Conservation (phyloP, 345 rosid genomes). For the Cardamine chenopodiifolia region DNA sequence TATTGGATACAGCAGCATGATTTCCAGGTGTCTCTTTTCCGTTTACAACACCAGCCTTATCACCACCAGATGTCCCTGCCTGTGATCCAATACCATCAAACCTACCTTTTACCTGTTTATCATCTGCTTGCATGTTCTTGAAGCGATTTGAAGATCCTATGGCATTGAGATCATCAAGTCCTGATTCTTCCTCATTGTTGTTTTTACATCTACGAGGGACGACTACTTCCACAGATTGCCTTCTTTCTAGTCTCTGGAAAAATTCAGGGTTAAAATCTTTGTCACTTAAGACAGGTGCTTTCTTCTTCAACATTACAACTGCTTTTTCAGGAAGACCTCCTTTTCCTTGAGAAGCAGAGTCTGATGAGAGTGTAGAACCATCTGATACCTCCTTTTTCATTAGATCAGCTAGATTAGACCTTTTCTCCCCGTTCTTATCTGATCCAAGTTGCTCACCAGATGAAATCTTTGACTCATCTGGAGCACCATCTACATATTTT, state of each 20-base stretch:
- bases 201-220: slow-evolving; percentile 73
- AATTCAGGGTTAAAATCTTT: slow-evolving; percentile 91
- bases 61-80: slow-evolving; percentile 63
- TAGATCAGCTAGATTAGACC: slow-evolving; percentile 48
- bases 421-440: slow-evolving; percentile 53
- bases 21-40: slow-evolving; percentile 61
- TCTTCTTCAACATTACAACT: slow-evolving; percentile 86
- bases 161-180: slow-evolving; percentile 50
- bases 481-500: slow-evolving; percentile 64
- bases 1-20: slow-evolving; percentile 57
- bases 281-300: slow-evolving; percentile 77
- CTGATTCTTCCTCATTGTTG: slow-evolving; percentile 63
- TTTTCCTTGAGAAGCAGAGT: slow-evolving; percentile 64
- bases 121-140: slow-evolving; percentile 52
- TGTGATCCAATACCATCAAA: slow-evolving; percentile 57
- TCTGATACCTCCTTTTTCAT: slow-evolving; percentile 54
- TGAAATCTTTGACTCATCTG: slow-evolving; percentile 63
- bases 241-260: slow-evolving; percentile 85
- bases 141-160: slow-evolving; percentile 54
- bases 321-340: slow-evolving; percentile 79
- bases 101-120: slow-evolving; percentile 47
- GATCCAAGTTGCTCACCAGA: slow-evolving; percentile 59
- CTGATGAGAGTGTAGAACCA: slow-evolving; percentile 51
- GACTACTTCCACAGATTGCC: slow-evolving; percentile 88
- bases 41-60: slow-evolving; percentile 46